Evolutionary conservation across 1,139 yeast genomes (phyloP), one percentile per base, ranked within the genome.

Genomic region (Pneumocystis canis): DNA sequence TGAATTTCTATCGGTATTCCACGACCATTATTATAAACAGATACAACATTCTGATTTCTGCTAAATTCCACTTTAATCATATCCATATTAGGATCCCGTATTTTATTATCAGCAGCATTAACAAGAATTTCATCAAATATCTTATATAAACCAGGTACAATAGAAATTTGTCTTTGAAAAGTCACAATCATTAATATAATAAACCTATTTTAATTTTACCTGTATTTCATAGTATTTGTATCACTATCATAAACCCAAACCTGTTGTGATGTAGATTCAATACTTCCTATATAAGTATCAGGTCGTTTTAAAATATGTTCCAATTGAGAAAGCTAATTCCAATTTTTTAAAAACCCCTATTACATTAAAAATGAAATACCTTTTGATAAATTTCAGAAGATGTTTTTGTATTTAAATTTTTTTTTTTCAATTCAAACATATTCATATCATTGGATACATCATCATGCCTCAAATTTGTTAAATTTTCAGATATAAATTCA

Each of bases 91-190:
- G 96, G 89, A 72, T 94, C 99, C 69, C 98, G 83, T 67, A 92
- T 92, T 76, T 94, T 94, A 77, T 94, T 94, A 75, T 94, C 98
- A 18, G 98, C 99, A 2, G 99, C 98, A 74, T 94, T 94, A 63
- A 94, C 99, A 68, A 94, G 78, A 67, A 94, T 90, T 76, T 94
- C 99, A 75, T 94, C 99, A 73, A 92, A 94, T 63, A 94, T 92
- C 76, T 94, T 94, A 76, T 89, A 92, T 66, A 94, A 76, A 63
- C 98, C 99, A 3, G 99, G 98, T 18, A 92, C 97, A 68, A 89
- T 87, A 59, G 80, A 82, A 40, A 92, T 95, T 39, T 78, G 80
- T 68, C 80, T 83, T 78, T 84, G 59, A 47, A 76, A 7, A 30
- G 35, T 3, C 11, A 47, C n/a, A 25, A 25, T 20, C 14, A 9